These are phyloP conservation scores for Prunus yedoensis DNA, from an alignment of 331 rosid genomes.

Conservation along the genomic window DNA sequence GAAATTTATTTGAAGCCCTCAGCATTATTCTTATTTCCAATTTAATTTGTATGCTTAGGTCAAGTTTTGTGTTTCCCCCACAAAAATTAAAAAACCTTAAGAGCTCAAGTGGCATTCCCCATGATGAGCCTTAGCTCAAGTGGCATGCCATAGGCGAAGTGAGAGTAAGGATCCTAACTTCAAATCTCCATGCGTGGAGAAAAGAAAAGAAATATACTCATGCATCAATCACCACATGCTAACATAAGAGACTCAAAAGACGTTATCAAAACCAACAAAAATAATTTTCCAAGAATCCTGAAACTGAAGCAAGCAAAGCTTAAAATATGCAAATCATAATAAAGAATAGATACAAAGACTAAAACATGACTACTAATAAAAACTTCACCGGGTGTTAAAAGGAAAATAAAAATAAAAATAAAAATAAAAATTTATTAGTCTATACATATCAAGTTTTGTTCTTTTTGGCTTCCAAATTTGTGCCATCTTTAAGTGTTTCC, in stretches of 20 bases:
- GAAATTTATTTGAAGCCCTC: no score
- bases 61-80: no score
- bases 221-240: not conserved
- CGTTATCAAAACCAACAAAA: slow-evolving; percentile 31
- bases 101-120: no score
- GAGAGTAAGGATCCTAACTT: no score
- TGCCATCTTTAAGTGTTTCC: slow-evolving; percentile 82
- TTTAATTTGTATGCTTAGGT: no score
- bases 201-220: not conserved
- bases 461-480: slow-evolving; percentile 79
- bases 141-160: no score
- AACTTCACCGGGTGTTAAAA: slow-evolving; percentile 2
- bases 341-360: slow-evolving; percentile 31
- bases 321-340: slow-evolving; percentile 16
- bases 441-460: slow-evolving; percentile 58
- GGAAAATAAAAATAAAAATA: not conserved
- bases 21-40: no score
- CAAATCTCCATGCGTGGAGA: no score
- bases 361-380: slow-evolving; percentile 13
- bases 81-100: no score
- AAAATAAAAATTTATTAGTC: not conserved
- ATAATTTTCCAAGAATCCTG: slow-evolving; percentile 31
- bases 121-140: no score
- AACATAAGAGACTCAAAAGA: not conserved
- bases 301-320: slow-evolving; percentile 21